Evolutionary conservation across 2,329 filamentous ascomycete species (phyloP).

Genomic region (Berkeleyomyces rouxiae): DNA sequence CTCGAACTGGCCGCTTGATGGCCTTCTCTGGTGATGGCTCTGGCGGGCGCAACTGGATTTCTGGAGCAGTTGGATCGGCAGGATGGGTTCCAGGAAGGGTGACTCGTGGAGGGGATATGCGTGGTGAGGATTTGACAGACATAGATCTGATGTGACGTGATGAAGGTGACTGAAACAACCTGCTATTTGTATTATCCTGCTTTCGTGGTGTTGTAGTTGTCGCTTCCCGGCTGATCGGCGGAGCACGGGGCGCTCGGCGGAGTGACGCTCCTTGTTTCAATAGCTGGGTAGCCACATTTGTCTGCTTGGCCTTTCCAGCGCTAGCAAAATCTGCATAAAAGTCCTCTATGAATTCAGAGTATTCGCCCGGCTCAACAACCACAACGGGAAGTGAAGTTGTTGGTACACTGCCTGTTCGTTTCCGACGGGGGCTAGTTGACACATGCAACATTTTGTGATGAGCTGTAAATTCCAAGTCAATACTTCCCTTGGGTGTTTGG

Average conservation of each 20-base stretch:
- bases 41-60: neutral
- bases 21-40: constrained; percentile 4
- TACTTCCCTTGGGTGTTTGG: constrained; percentile 23
- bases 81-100: neutral
- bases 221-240: neutral
- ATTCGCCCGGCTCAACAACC: neutral
- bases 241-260: neutral
- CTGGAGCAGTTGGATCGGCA: neutral
- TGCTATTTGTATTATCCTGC: neutral
- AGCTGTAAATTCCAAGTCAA: constrained; percentile 36
- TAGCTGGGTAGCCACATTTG: neutral
- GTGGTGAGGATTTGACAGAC: neutral
- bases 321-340: constrained; percentile 3
- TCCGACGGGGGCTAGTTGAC: neutral
- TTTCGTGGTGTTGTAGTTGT: neutral
- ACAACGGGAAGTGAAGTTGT: neutral
- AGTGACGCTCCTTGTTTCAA: neutral
- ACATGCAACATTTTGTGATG: constrained; percentile 25
- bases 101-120: neutral
- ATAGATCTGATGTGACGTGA: neutral
- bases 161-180: neutral
- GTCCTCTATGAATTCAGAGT: constrained; percentile 2
- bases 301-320: neutral
- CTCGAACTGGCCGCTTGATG: constrained; percentile 6
- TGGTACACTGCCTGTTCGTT: neutral